Percentiles rank a stretch among this genome's conserved stretches.
Conservation (phyloP, 768 basidiomycete species). For the Astraeus odoratus region DNA sequence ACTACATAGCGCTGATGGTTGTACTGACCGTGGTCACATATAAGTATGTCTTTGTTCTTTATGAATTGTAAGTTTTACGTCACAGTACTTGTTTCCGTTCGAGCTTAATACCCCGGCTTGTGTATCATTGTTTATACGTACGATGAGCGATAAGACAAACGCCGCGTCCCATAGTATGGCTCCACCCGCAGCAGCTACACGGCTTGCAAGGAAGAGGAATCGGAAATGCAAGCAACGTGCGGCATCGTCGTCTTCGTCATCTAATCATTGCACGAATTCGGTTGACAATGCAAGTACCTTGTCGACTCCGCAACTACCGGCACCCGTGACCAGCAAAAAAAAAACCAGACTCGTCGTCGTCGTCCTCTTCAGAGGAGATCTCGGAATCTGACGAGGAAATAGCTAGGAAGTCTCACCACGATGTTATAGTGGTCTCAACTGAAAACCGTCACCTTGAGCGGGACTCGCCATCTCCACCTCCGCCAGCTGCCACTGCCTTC, state of each 20-base stretch:
- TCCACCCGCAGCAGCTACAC: too few species aligned
- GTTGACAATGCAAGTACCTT: neutral
- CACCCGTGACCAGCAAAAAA: conserved; percentile 2
- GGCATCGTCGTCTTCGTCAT: conserved; percentile 31
- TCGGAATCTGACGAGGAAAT: conserved; percentile 8
- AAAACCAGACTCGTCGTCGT: conserved; percentile 5
- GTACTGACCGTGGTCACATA: too few species aligned
- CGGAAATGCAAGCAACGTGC: conserved; percentile 52
- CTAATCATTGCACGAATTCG: conserved; percentile 7
- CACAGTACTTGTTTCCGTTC: too few species aligned
- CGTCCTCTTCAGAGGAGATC: conserved; percentile 14
- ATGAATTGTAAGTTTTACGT: too few species aligned
- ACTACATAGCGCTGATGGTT: too few species aligned
- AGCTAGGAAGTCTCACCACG: neutral
- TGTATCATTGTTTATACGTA: too few species aligned
- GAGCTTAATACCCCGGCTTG: too few species aligned
- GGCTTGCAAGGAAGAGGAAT: too few species aligned
- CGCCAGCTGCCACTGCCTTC: conserved; percentile 33
- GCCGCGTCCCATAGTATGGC: too few species aligned
- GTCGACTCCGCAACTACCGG: conserved; percentile 2
- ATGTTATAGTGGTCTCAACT: neutral
- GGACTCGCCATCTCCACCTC: conserved; percentile 21
- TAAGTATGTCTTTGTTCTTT: too few species aligned
- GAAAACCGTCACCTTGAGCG: conserved; percentile 8
- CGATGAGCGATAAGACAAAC: too few species aligned